Evolutionary conservation across 805 yeast species (phyloP), one percentile per base, ranked within the genome.

Genomic region (Torulaspora gathmanii): DNA sequence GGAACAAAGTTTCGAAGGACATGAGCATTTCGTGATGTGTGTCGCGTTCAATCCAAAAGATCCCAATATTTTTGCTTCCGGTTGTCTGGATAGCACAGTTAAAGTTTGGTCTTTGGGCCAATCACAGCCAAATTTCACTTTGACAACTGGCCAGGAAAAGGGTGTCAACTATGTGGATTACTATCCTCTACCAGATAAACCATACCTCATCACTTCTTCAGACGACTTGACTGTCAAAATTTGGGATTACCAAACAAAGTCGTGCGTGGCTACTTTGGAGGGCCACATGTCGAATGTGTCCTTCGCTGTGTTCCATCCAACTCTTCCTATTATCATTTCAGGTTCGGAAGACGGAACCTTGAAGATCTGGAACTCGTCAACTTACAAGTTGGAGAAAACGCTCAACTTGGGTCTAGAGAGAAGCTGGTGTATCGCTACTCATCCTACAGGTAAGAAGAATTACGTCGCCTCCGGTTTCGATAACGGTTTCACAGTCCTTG

Each of bases 291-390:
- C 95, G 36, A 93, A 93, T 65, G 99, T 93, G 34, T 88, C 96
- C 22, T 93, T 89, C 71, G 99, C 99, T 6, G 80, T 90, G 28
- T 93, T 90, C 82, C 99, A 93, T 67, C 96, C 96, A n/a, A 95
- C 91, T 60, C 75, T 93, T 60, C 99, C 99, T 17, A 71, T 91
- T 53, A 90, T 93, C 53, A 77, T 93, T 38, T 88, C 97, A 3
- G 99, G 99, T 54, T 84, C 96, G 42, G 99, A 93, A 70, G 99
- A 93, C 70, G 88, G 95, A 42, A 83, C 96, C 8, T 74, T 93
- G 55, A 88, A 90, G 63, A 77, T 93, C 59, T 93, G 99, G 99
- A 91, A 87, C 65, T 76, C 97, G 17, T 84, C 84, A 63, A 88
- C 98, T 28, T 93, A 91, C 71, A 88, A 87, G 69, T 77, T 91